These are phyloP conservation scores for Vavraia culicis DNA, from an alignment of 371 early-diverging fungal genomes.

Conservation along the genomic window DNA sequence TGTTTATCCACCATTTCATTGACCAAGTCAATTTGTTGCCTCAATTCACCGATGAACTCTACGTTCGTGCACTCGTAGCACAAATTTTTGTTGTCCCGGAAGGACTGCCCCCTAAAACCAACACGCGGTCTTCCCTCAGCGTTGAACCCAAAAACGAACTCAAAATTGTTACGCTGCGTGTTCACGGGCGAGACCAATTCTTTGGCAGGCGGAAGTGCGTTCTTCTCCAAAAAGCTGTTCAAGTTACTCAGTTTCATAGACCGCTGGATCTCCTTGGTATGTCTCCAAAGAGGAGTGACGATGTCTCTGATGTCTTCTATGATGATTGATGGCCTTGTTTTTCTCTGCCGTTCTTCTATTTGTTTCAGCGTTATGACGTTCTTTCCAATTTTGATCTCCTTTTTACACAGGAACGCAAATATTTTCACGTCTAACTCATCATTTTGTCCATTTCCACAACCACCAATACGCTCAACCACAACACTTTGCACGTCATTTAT, in stretches of 20 bases:
- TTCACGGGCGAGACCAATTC: no score
- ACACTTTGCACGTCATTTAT: no score
- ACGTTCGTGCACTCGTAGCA: neutral
- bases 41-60: neutral
- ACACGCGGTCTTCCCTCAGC: neutral
- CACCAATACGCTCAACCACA: no score
- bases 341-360: neutral
- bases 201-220: no score
- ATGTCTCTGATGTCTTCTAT: slow-evolving; percentile 5
- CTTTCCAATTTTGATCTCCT: neutral
- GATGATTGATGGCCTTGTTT: neutral
- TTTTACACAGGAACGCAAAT: no score
- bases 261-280: neutral
- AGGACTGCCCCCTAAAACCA: slow-evolving; percentile 1
- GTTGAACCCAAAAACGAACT: slow-evolving; percentile 1
- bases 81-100: neutral
- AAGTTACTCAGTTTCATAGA: neutral
- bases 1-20: neutral
- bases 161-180: slow-evolving; percentile 1
- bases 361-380: neutral
- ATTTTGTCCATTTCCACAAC: no score
- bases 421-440: no score
- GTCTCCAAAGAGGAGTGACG: slow-evolving; percentile 9
- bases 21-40: neutral
- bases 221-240: no score